Evolutionary conservation across 768 basidiomycete species (phyloP), one percentile per base, ranked within the genome.

Genomic region (Hericium rajendrae): DNA sequence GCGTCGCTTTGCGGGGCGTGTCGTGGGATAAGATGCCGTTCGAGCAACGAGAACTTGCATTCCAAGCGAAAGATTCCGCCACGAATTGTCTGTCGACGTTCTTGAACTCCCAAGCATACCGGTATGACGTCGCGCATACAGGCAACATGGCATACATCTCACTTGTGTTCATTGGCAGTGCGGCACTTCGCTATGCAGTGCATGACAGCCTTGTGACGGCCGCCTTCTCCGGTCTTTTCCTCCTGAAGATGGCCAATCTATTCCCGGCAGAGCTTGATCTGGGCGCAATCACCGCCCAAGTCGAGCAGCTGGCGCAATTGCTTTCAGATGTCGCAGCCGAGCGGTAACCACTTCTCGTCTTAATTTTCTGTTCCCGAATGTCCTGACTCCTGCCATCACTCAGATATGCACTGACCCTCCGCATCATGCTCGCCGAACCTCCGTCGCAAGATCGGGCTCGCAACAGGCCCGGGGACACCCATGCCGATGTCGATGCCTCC

Each of bases 11-110:
- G 49, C 82, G 94, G 58, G 94, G 94, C 16, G 89, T 88, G 24
- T 83, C 89, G 4, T 97, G 93, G 94, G 93, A 97, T 66, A 94
- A 93, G 71, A 91, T 97, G 86, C 84, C 91, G 3, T 91, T 89
- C 59, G 94, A 97, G 69, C 94, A 95, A 67, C 85, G 92, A 40
- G 94, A 95, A 69, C 78, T 95, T 49, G 93, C 93, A 3, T 94
- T 95, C 75, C 90, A 94, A 66, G 94, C 93, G 26, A 95, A 94
- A 72, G 91, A 94, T 65, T 88, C 93, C 0, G 94, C 94, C 4
- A 83, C 87, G 38, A 84, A 84, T 61, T 94, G 91, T 67, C 73
- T 97, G 46, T 80, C 86, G 49, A 87, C 90, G 53, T 93, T 94
- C 72, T 75, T 95, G 62, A 83, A 82, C 56, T 90, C 88, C 18